A percentile compares a stretch with the other conserved stretches of the same genome.
Conservation (phyloP, 768 basidiomycete species). For the Trametes elegans region DNA sequence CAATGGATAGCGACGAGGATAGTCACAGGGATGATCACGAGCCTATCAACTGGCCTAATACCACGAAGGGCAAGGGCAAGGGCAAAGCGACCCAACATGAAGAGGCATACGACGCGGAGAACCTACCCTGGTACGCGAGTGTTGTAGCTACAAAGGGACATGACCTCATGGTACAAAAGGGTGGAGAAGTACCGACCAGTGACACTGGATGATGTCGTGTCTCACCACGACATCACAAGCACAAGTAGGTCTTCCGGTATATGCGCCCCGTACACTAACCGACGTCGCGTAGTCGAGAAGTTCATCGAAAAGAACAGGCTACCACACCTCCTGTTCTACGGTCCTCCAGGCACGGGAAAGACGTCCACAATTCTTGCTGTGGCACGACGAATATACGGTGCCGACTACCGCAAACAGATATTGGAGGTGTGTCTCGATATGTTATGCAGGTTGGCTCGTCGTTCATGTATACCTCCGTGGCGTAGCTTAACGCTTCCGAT, state of each 20-base stretch:
- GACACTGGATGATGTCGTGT: slow-evolving; percentile 90
- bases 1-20: slow-evolving; percentile 62
- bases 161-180: slow-evolving; percentile 49
- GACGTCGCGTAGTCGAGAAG: slow-evolving; percentile 69
- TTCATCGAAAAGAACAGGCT: slow-evolving; percentile 94
- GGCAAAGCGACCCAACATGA: slow-evolving; percentile 51
- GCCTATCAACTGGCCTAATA: slow-evolving; percentile 23
- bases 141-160: no score
- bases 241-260: slow-evolving; percentile 64
- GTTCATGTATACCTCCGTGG: no score
- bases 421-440: slow-evolving; percentile 65
- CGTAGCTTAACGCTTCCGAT: slow-evolving; percentile 95
- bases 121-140: slow-evolving; percentile 76
- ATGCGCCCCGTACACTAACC: neutral
- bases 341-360: slow-evolving; percentile 97
- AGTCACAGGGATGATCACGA: slow-evolving; percentile 49
- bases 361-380: slow-evolving; percentile 97
- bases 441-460: no score
- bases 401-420: slow-evolving; percentile 84
- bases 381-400: slow-evolving; percentile 90
- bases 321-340: slow-evolving; percentile 95
- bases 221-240: slow-evolving; percentile 90
- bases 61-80: slow-evolving; percentile 57
- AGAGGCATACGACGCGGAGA: slow-evolving; percentile 51
- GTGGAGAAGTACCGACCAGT: slow-evolving; percentile 97